phyloP scores from a whole-genome alignment of 495 filamentous ascomycete genomes.

The Penicillium verhagenii region DNA sequence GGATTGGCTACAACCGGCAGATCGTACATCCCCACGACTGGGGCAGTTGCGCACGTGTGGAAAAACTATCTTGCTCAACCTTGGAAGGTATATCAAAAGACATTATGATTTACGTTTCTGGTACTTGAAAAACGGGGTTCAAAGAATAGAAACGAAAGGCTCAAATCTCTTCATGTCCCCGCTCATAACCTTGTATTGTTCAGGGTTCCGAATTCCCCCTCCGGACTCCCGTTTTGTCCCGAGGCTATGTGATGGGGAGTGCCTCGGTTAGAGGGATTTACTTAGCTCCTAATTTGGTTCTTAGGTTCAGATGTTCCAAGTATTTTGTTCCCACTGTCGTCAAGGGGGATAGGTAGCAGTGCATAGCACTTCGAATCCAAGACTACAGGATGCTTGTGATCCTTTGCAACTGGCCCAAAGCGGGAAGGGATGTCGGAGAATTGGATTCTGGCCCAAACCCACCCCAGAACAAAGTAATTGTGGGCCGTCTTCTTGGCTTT shows the following conservation, averaged over 20 bases:
- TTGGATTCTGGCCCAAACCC: conserved; percentile 14
- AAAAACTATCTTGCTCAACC: not conserved
- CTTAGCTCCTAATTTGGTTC: not conserved
- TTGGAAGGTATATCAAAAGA: not conserved
- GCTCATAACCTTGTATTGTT: conserved; percentile 1
- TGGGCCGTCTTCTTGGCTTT: conserved; percentile 1
- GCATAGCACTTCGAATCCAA: not conserved
- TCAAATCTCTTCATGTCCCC: conserved; percentile 3
- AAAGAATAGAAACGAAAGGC: conserved; percentile 3
- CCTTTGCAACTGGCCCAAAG: conserved; percentile 23
- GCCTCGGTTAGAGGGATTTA: conserved; percentile 17
- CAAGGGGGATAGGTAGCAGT: not conserved
- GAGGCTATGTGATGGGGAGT: conserved; percentile 8
- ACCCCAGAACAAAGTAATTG: not conserved
- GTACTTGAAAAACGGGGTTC: not conserved
- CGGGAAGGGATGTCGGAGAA: conserved; percentile 20
- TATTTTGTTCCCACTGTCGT: not conserved
- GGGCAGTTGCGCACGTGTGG: conserved; percentile 27
- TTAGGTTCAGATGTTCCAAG: not conserved
- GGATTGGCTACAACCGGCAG: conserved; percentile 13
- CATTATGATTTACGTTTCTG: not conserved
- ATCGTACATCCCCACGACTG: conserved; percentile 11
- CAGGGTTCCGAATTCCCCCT: not conserved
- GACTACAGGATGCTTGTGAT: conserved; percentile 22
- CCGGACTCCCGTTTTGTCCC: conserved; percentile 23